These are phyloP conservation scores for Strobilomyces echinocephalus DNA, from an alignment of 768 basidiomycete genomes.

Conservation along the genomic window DNA sequence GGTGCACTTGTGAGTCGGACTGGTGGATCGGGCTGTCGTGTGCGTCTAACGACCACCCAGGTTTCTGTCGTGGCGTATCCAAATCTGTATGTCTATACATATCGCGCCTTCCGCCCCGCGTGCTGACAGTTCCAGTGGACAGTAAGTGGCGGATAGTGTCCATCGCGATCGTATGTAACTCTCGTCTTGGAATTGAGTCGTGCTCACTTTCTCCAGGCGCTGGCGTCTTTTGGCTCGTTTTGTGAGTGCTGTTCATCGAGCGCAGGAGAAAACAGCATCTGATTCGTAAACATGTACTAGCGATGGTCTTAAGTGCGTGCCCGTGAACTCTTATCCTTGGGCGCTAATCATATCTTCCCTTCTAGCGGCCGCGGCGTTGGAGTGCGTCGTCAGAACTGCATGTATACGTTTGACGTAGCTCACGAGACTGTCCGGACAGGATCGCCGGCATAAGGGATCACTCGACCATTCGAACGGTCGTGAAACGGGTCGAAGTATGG, in stretches of 20 bases:
- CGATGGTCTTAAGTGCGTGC: slow-evolving; percentile 1
- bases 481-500: neutral
- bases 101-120: neutral
- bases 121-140: neutral
- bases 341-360: neutral
- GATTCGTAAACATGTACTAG: neutral
- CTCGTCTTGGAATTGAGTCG: neutral
- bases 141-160: neutral
- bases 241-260: neutral
- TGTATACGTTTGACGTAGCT: neutral
- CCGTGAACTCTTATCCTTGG: neutral
- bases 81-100: neutral
- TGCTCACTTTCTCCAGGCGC: neutral
- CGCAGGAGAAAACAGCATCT: neutral
- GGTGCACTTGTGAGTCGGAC: slow-evolving; percentile 1
- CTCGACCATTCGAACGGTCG: neutral
- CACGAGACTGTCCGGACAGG: neutral
- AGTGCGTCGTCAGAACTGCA: neutral
- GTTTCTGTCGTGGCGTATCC: slow-evolving; percentile 3
- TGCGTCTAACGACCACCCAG: neutral
- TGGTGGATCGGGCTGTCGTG: neutral
- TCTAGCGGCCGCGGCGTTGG: neutral
- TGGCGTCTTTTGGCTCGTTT: neutral
- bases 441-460: neutral
- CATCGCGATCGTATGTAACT: neutral